Evolutionary conservation across 2,329 filamentous ascomycete genomes (phyloP).

Genomic region (Tympanopsis confertula): DNA sequence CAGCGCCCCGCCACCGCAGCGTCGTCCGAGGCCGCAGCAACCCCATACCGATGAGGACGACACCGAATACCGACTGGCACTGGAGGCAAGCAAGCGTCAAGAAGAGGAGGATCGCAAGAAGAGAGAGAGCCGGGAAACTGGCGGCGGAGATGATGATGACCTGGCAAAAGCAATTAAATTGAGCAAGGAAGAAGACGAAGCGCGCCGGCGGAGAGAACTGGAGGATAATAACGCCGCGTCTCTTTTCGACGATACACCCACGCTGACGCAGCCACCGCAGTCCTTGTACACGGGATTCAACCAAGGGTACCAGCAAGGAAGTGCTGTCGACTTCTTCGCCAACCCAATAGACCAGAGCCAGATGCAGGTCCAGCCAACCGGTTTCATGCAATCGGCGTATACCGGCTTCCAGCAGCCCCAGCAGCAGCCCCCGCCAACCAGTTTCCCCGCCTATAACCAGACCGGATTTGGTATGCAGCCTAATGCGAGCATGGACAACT

Average conservation of each 20-base stretch:
- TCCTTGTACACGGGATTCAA: constrained; percentile 82
- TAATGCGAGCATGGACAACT: constrained; percentile 21
- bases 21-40: constrained; percentile 33
- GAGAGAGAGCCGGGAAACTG: constrained; percentile 49
- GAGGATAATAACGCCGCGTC: constrained; percentile 75
- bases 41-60: constrained; percentile 67
- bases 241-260: constrained; percentile 74
- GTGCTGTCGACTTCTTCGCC: constrained; percentile 91
- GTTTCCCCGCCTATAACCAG: constrained; percentile 59
- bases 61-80: constrained; percentile 75
- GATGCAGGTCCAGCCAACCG: constrained; percentile 68
- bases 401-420: constrained; percentile 44
- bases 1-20: constrained; percentile 28
- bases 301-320: constrained; percentile 94
- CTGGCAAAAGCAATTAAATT: constrained; percentile 89
- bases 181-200: constrained; percentile 87
- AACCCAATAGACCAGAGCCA: constrained; percentile 78
- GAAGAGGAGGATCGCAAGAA: constrained; percentile 79
- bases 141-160: constrained; percentile 59
- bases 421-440: constrained; percentile 36
- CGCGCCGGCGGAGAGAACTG: constrained; percentile 68
- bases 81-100: constrained; percentile 90
- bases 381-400: constrained; percentile 48
- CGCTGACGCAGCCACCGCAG: constrained; percentile 41
- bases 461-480: constrained; percentile 22